A percentile compares a stretch with the other conserved stretches of the same genome.
Evolutionary conservation across 1,284 basidiomycete genomes (phyloP).

Genomic region (Trametes pubescens): DNA sequence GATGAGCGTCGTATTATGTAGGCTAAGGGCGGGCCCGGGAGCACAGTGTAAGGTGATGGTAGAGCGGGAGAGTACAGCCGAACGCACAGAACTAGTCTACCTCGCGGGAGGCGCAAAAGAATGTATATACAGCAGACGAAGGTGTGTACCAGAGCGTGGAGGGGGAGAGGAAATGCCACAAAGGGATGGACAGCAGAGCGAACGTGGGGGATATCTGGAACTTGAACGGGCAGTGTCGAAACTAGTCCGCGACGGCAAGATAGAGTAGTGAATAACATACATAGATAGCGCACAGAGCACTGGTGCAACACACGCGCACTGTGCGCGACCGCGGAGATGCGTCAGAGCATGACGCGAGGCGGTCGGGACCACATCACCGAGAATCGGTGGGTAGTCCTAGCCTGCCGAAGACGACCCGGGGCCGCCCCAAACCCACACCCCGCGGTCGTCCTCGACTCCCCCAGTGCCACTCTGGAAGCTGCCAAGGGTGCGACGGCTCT

Average conservation of each 20-base stretch:
- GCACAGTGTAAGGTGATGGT: too few relatives aligned
- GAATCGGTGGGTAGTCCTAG: not conserved
- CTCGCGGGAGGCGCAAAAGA: not conserved
- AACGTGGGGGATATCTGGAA: not conserved
- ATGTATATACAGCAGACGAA: not conserved
- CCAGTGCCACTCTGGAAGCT: not conserved
- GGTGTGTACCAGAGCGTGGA: not conserved
- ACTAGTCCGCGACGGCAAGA: constrained; percentile 7
- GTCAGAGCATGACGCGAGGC: too few relatives aligned
- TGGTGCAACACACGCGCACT: not conserved
- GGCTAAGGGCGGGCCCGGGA: too few relatives aligned
- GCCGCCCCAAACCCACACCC: constrained; percentile 21
- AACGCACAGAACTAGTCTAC: too few relatives aligned
- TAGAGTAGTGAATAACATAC: constrained; percentile 11
- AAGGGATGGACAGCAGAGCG: not conserved
- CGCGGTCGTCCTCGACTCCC: constrained; percentile 16
- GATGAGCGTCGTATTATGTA: too few relatives aligned
- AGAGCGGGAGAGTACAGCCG: too few relatives aligned
- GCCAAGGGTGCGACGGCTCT: constrained; percentile 9
- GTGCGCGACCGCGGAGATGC: not conserved
- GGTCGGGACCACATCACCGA: not conserved
- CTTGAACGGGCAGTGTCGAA: not conserved
- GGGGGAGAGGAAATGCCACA: too few relatives aligned
- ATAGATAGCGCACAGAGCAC: too few relatives aligned
- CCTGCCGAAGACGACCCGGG: constrained; percentile 7